Conservation (phyloP, 164 flowering plant genomes). For the Vitis rotundifolia region DNA sequence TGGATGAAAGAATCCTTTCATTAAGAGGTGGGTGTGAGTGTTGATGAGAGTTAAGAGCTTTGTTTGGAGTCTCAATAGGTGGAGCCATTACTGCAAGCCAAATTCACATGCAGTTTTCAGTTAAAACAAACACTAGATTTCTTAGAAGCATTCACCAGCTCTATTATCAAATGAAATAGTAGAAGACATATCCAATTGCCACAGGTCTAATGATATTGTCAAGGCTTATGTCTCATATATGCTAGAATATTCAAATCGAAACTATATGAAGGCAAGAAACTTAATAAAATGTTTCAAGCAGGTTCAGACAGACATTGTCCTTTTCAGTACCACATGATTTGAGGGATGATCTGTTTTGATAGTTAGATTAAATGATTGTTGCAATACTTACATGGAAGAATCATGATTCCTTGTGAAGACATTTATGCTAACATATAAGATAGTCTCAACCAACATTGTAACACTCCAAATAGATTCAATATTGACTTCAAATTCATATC, state of each 20-base stretch:
- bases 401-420: background rate
- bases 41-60: conserved; percentile 14
- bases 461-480: no score
- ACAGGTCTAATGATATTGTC: no score
- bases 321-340: background rate
- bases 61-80: conserved; percentile 36
- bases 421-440: background rate
- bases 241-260: no score
- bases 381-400: background rate
- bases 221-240: no score
- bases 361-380: background rate
- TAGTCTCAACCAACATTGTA: no score
- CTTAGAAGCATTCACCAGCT: background rate
- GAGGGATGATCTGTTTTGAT: background rate
- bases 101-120: background rate
- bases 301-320: background rate
- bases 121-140: background rate
- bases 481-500: no score
- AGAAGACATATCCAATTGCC: no score
- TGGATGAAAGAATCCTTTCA: conserved; percentile 80
- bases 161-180: no score
- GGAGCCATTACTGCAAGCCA: conserved; percentile 51
- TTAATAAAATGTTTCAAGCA: no score
- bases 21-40: conserved; percentile 60
- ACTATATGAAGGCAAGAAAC: no score